Evolutionary conservation across 192 early-diverging fungal genomes (phyloP).

Genomic region (Podila verticillata): DNA sequence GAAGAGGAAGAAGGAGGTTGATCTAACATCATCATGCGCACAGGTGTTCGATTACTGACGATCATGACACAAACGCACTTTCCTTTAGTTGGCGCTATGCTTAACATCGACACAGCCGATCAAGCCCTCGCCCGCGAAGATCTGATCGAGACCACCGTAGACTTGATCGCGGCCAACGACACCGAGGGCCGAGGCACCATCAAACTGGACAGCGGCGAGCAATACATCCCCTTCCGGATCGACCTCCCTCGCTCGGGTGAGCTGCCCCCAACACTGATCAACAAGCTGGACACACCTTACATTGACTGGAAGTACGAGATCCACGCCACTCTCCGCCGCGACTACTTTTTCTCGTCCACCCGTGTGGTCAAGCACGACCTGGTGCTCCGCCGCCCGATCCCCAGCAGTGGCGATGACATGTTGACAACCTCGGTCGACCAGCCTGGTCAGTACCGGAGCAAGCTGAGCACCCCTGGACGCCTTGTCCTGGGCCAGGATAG

Average conservation of each 20-base stretch:
- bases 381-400: slow-evolving; percentile 40
- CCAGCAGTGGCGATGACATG: slow-evolving; percentile 2
- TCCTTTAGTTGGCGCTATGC: slow-evolving; percentile 32
- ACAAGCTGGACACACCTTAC: slow-evolving; percentile 45
- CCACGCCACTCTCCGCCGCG: slow-evolving; percentile 36
- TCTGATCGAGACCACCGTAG: slow-evolving; percentile 14
- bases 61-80: neutral
- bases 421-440: slow-evolving; percentile 41
- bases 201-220: slow-evolving; percentile 20
- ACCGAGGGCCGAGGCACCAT: slow-evolving; percentile 32
- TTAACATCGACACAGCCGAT: slow-evolving; percentile 28
- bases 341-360: slow-evolving; percentile 41
- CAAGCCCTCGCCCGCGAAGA: slow-evolving; percentile 20
- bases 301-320: slow-evolving; percentile 54
- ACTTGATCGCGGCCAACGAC: slow-evolving; percentile 45
- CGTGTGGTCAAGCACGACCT: slow-evolving; percentile 48
- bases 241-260: slow-evolving; percentile 24
- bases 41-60: too few species aligned
- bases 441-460: slow-evolving; percentile 33
- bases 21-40: neutral
- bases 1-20: too few species aligned
- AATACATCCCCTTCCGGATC: slow-evolving; percentile 49
- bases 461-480: slow-evolving; percentile 29
- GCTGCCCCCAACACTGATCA: slow-evolving; percentile 43
- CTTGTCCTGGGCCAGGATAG: slow-evolving; percentile 47